phyloP scores from a whole-genome alignment of 192 early-diverging fungal genomes.

The Chytriomyces sp. region DNA sequence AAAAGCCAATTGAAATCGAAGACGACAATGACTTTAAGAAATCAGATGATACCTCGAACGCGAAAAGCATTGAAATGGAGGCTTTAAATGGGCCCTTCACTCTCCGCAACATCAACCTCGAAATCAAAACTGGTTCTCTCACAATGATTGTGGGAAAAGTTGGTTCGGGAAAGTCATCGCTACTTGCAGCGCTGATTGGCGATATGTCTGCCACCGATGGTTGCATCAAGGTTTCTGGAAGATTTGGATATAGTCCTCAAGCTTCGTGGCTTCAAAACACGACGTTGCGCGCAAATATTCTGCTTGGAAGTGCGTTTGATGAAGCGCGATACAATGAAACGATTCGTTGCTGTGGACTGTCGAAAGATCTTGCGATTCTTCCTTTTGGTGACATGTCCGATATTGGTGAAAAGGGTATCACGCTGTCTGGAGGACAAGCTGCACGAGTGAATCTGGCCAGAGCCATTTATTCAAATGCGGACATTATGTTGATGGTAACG shows the following conservation, averaged over 20 bases:
- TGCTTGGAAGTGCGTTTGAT: conserved; percentile 75
- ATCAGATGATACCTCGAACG: not conserved
- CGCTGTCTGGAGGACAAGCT: conserved; percentile 29
- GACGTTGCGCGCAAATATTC: conserved; percentile 78
- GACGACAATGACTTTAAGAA: conserved; percentile 8
- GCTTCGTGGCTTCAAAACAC: conserved; percentile 73
- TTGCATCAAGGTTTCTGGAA: conserved; percentile 51
- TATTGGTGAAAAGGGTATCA: conserved; percentile 37
- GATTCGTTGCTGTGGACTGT: too few relatives aligned
- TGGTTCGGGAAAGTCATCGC: conserved; percentile 81
- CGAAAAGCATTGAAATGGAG: not conserved
- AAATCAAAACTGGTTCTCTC: conserved; percentile 59
- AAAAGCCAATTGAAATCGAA: too few relatives aligned
- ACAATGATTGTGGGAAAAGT: conserved; percentile 80
- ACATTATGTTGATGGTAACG: conserved; percentile 63
- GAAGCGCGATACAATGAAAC: not conserved
- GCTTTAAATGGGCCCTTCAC: conserved; percentile 24
- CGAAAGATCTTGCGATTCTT: too few relatives aligned
- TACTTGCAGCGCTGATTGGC: conserved; percentile 80
- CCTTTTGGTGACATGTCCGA: too few relatives aligned
- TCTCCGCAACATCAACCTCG: conserved; percentile 42
- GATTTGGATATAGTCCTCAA: conserved; percentile 67
- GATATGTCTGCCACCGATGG: conserved; percentile 60
- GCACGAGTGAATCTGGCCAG: conserved; percentile 51
- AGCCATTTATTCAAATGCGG: conserved; percentile 66